Base-by-base conservation (phyloP, 106 monocot species). In the Platanthera zijinensis region DNA sequence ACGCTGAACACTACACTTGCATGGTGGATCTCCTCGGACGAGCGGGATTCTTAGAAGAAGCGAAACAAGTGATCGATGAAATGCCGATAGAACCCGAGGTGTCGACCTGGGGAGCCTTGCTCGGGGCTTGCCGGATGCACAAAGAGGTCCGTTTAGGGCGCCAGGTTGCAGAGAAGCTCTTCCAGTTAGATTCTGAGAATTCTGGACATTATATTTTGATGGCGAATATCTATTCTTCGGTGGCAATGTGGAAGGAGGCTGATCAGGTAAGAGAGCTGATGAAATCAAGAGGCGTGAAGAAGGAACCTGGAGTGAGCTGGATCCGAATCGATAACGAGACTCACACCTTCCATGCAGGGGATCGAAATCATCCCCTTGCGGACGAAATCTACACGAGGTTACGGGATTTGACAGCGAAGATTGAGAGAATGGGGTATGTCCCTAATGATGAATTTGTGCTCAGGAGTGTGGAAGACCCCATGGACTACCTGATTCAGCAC, bases 21-120 rank as follows among this genome's bases (percentile, higher is more conserved):
- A 81, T 87, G 47, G 87, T 87, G 12, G 87, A 87, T 80, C 64
- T 87, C 78, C 75, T 87, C 32, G 81, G 81, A 30, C 78, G 83
- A 69, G 83, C 78, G 17, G 84, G 84, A 18, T 51, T 69, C 30
- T 47, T 84, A 32, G 67, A 78, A 50, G 78, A 84, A 62, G 87
- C 87, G 0, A 67, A 71, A 56, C 47, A 76, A n/a, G 71, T 84
- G 30, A 78, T 87, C n/a, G 71, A 78, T 67, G 69, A 69, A 22
- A 87, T 87, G 87, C 84, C 87, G 4, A 54, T 87, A 8, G 59
- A 81, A 14, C 78, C 84, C 4, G 81, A 81, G 75, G 78, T 69
- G 25, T 64, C 80, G 7, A 77, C 81, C n/a, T 84, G 81, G 78
- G 75, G 83, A 56, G 77, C 87, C 30, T 56, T 87, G 63, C 78